Base-by-base conservation (phyloP, 441 rosid species). In the Gossypium davidsonii region DNA sequence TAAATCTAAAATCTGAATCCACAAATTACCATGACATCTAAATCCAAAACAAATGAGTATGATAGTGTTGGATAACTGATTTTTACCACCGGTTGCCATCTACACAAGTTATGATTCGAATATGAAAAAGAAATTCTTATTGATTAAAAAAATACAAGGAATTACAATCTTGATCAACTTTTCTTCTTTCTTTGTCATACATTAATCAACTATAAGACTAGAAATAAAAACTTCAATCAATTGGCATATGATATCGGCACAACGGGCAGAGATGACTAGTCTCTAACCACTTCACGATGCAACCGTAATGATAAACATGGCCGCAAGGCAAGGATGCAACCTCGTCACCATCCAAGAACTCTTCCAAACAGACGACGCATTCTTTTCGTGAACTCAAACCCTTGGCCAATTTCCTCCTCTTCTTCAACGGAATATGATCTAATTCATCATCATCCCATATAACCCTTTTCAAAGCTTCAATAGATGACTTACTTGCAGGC, bases 261-360 rank as follows among this genome's bases (percentile, higher is more conserved):
- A 79, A 25, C 5, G 79, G 77, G 28, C 82, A 75, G 64, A 68
- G 28, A 10, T 60, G 70, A 67, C 78, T 79, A 0, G 76, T 66
- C 55, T 75, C 46, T 6, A 79, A 73, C 79, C 82, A 79, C 20
- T 20, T 46, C 9, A 73, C 59, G 12, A 57, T 49, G 53, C 79
- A 79, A 17, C 51, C 58, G 2, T 39, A 46, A 34, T 79, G 82
- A 5, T 62, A 73, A 49, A 62, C 48, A 79, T 79, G 79, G 0
- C 69, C 69, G 52, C 79, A 79, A 31, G 74, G 74, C 79, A 79
- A 6, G 18, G 20, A 8, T 4, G 18, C 49, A 26, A 70, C 21
- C 60, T 73, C 70, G 1, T 42, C 64, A 15, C 37, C 61, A 15
- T 31, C 67, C 53, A 12, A 37, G 1, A 75, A 14, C 51, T 76